Evolutionary conservation across 2,329 filamentous ascomycete genomes (phyloP).

Genomic region (Fusarium sp.): DNA sequence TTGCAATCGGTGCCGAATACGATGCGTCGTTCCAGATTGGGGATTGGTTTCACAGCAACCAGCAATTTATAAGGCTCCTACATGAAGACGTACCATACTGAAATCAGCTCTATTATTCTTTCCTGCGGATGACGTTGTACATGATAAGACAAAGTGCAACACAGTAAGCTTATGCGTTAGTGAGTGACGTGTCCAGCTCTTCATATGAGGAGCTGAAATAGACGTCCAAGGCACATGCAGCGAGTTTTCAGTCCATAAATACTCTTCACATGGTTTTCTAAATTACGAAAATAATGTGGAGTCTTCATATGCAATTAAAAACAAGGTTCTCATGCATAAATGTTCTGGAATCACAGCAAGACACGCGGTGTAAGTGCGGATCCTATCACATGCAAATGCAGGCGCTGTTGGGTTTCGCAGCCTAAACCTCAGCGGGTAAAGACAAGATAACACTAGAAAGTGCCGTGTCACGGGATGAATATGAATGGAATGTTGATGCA

Average conservation of each 20-base stretch:
- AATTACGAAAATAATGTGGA: not conserved
- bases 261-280: not conserved
- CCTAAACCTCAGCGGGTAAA: not conserved
- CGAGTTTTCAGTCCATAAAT: not conserved
- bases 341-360: not conserved
- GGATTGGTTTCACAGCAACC: constrained; percentile 28
- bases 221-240: not conserved
- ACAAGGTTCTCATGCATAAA: not conserved
- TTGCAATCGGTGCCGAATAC: not conserved
- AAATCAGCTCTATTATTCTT: not conserved
- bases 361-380: not conserved
- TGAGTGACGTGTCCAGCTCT: not conserved
- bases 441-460: not conserved
- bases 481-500: not conserved
- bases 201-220: not conserved
- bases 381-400: constrained; percentile 12
- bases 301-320: not conserved
- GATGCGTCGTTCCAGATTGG: not conserved
- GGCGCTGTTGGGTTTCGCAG: not conserved
- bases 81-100: constrained; percentile 20
- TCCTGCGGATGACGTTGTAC: not conserved
- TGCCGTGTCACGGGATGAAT: not conserved
- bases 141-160: not conserved
- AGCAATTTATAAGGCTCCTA: constrained; percentile 28
- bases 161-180: not conserved